These are phyloP conservation scores for Candida odintsovae DNA, from an alignment of 805 yeast species.

Conservation along the genomic window DNA sequence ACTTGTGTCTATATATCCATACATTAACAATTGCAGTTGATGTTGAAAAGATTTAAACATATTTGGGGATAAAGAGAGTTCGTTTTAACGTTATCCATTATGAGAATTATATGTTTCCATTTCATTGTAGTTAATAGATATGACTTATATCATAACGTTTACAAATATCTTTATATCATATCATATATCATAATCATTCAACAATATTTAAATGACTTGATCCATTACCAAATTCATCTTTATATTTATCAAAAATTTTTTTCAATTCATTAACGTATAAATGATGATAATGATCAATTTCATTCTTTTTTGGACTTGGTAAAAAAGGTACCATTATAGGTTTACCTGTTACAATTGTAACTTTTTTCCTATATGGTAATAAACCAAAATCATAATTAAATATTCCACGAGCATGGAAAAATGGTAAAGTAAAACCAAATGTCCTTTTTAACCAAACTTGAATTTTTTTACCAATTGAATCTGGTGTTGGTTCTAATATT, in stretches of 20 bases:
- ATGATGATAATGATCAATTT: constrained; percentile 65
- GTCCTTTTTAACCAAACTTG: constrained; percentile 69
- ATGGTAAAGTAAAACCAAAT: constrained; percentile 83
- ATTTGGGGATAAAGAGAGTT: too few relatives aligned
- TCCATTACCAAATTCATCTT: constrained; percentile 35
- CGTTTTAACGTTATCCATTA: too few relatives aligned
- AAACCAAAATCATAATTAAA: constrained; percentile 91
- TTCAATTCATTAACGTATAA: constrained; percentile 60
- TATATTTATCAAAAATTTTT: constrained; percentile 62
- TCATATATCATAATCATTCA: constrained; percentile 7
- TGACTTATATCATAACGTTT: too few relatives aligned
- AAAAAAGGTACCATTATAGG: constrained; percentile 56
- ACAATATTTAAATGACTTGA: constrained; percentile 16
- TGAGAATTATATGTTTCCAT: too few relatives aligned
- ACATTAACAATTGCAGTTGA: too few relatives aligned
- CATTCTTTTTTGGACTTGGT: constrained; percentile 38
- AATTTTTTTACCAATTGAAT: constrained; percentile 44
- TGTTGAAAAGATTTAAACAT: too few relatives aligned
- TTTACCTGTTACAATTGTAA: constrained; percentile 67
- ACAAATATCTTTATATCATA: too few relatives aligned
- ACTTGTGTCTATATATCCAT: too few relatives aligned
- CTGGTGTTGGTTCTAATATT: constrained; percentile 37
- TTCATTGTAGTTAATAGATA: too few relatives aligned
- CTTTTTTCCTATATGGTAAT: constrained; percentile 77
- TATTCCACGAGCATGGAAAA: constrained; percentile 87